Conservation (phyloP, 2,329 filamentous ascomycete species). For the Sarocladium brachiariae region DNA sequence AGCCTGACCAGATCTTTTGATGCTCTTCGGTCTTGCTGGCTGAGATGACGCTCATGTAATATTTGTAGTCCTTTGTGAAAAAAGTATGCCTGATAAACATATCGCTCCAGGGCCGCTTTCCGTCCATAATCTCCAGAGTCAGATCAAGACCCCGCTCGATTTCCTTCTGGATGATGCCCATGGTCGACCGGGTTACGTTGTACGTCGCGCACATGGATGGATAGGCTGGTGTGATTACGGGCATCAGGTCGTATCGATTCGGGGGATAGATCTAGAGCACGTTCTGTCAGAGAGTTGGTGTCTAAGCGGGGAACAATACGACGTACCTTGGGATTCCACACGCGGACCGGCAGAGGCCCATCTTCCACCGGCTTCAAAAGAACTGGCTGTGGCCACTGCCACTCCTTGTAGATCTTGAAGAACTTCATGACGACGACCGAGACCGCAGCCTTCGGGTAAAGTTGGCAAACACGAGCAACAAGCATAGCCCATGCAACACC, state of each 20-base stretch:
- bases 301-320: not conserved
- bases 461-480: constrained; percentile 88
- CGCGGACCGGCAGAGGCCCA: constrained; percentile 70
- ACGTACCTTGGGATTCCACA: constrained; percentile 88
- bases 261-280: constrained; percentile 49
- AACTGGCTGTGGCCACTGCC: constrained; percentile 93
- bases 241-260: constrained; percentile 83
- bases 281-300: not conserved
- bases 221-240: constrained; percentile 95
- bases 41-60: constrained; percentile 84
- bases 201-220: constrained; percentile 97
- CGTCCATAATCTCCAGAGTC: constrained; percentile 70
- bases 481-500: constrained; percentile 98
- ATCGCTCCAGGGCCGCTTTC: constrained; percentile 75
- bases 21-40: constrained; percentile 78
- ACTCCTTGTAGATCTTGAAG: constrained; percentile 83
- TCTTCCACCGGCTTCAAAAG: constrained; percentile 83
- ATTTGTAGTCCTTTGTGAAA: constrained; percentile 89
- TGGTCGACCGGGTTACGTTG: constrained; percentile 83
- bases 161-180: constrained; percentile 76
- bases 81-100: constrained; percentile 88
- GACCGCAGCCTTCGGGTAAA: constrained; percentile 87
- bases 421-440: constrained; percentile 89
- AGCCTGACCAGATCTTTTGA: constrained; percentile 81
- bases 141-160: constrained; percentile 71